phyloP scores from a whole-genome alignment of 148 eudicot genomes.

The Camellia sinensis region DNA sequence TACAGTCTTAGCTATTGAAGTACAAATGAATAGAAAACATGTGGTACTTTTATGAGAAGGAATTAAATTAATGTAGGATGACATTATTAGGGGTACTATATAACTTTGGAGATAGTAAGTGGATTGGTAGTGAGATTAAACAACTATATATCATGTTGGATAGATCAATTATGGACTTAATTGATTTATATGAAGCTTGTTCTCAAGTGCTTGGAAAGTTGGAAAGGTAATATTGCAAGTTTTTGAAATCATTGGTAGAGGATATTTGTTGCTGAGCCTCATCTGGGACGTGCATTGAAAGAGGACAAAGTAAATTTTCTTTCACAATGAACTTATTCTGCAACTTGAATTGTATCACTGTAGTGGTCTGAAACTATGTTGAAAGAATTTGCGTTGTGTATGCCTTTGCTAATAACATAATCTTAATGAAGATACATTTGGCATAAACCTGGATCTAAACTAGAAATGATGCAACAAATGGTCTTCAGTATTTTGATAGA shows the following conservation, averaged over 20 bases:
- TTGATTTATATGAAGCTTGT: neutral
- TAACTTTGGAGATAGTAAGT: neutral
- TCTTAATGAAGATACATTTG: neutral
- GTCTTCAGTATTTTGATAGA: neutral
- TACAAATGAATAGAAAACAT: neutral
- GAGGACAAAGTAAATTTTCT: neutral
- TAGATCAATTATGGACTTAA: neutral
- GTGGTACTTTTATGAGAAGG: neutral
- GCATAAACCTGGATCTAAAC: neutral
- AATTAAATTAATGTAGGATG: neutral
- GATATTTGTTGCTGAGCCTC: no score
- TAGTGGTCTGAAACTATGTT: constrained; percentile 3
- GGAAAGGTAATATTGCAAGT: neutral
- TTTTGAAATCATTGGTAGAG: no score
- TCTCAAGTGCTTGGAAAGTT: neutral
- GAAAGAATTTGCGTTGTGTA: neutral
- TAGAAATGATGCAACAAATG: neutral
- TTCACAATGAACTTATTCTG: neutral
- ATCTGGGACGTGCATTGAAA: neutral
- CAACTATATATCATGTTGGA: neutral
- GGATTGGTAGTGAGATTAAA: neutral
- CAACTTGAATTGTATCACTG: neutral
- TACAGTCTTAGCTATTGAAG: neutral
- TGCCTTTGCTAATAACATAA: neutral
- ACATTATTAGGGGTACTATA: neutral